Evolutionary conservation across 345 rosid species (phyloP), one percentile per base, ranked within the genome.

Genomic region (Salix exigua): DNA sequence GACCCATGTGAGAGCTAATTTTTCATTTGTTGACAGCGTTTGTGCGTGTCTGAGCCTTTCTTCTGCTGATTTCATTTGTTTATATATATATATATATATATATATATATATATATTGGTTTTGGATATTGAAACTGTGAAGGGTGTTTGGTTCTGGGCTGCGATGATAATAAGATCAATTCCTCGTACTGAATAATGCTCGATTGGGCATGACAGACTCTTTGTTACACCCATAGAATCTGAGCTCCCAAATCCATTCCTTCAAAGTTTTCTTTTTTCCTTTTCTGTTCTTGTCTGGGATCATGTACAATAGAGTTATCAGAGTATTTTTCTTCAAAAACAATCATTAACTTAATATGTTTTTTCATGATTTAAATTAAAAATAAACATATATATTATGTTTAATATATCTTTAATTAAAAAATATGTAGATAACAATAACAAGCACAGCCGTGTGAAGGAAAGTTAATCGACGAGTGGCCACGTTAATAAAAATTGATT

Each of bases 21-120:
- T 28, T 7, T 16, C 44, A 48, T 58, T 55, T 86, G 89, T 84
- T 84, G 87, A 86, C 86, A 13, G 86, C 66, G 38, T 84, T 86
- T 86, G 73, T 86, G 89, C 89, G 86, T 86, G 86, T 84, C 89
- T 86, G 89, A 86, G 89, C 82, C 87, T 58, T n/a, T 38, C 18
- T 75, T 19, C 14, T 18, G 1, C 25, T 44, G 9, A 1, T 21
- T 28, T 16, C 5, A 3, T 3, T 4, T 33, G 6, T 33, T 4
- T 31, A 31, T 31, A 31, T 31, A 31, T 31, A 31, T 31, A 31
- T 31, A 31, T 31, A 31, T 31, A 31, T 31, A 31, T 31, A 31
- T 31, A 31, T 13, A 4, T 18, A n/a, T 2, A 7, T 31, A 0
- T 73, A n/a, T 7, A 4, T 62, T 8, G 21, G 16, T 61, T 23